Evolutionary conservation across 2,329 filamentous ascomycete genomes (phyloP), one percentile per base, ranked within the genome.

Genomic region (Neopestalotiopsis rosae): DNA sequence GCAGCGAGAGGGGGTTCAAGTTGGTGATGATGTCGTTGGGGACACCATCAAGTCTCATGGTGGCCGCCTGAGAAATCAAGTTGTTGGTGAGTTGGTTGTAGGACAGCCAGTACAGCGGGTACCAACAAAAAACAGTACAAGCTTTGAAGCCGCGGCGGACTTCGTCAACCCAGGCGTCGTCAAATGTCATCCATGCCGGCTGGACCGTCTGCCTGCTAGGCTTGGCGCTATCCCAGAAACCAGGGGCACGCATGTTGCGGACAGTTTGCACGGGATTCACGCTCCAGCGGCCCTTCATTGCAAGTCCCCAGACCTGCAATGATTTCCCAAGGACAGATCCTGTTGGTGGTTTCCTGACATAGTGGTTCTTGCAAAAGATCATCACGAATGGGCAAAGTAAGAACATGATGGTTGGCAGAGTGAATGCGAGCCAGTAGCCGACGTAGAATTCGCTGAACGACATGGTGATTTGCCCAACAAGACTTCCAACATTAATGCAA

Each of bases 161-260:
- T 77, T 95, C 91, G 76, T 94, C 92, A 42, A 95, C 92, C 92
- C 92, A 95, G 66, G 89, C 88, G 73, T 95, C 93, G 71, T 95
- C 92, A 73, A 94, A 94, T 0, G 90, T 92, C 91, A 95, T 94
- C 92, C 92, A 95, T 0, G 67, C 56, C 0, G 92, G 92, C 71
- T 84, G 77, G 1, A 78, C 79, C 49, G 85, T 81, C 5, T 93
- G 84, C 45, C 84, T 82, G 76, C 89, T 92, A 3, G 92, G 92
- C 81, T 92, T 93, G 69, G 89, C 89, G 4, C 83, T 76, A 32
- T 93, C 89, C 89, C 91, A 94, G 81, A 92, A 89, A 4, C 72
- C 76, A 80, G 87, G 69, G 83, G 86, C 59, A 76, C 70, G 71
- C n/a, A 77, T 62, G 38, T 74, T 72, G 32, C 66, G 72, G 40